Evolutionary conservation across 2,329 filamentous ascomycete genomes (phyloP), one percentile per base, ranked within the genome.

Genomic region (Verticillium isaacii): DNA sequence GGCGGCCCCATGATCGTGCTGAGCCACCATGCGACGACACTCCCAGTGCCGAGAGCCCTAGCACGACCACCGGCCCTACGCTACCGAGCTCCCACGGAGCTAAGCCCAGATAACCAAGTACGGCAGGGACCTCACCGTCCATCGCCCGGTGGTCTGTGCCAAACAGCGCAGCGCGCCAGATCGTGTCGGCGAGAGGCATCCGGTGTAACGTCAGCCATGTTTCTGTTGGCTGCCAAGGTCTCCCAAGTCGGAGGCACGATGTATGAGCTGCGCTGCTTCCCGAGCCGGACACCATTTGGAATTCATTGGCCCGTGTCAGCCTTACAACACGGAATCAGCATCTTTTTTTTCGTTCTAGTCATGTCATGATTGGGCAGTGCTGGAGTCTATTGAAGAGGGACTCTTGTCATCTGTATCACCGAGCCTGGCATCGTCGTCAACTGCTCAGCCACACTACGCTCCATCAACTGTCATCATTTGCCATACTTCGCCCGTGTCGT

Each of bases 201-300:
- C 17, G n/a, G 14, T 36, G 23, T 36, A 23, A 55, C 34, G 52
- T 19, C 61, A 11, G 57, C 61, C 41, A 62, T 62, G 25, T 60
- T 36, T 36, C 11, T 11, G 34, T 36, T 11, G 8, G 9, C 9
- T 14, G 17, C 39, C 39, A n/a, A 45, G 39, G 34, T 36, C 34
- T 11, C 34, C 9, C 9, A 1, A 3, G 34, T 36, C 14, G 9
- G 34, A 36, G 29, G 14, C 34, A 11, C 14, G 34, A 9, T 36
- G 34, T 36, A 2, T 36, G 34, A 36, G 9, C 34, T 36, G 34
- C 34, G 14, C 14, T 36, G 34, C 34, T 14, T 36, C 34, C 34
- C 34, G 34, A 9, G 34, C 34, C 34, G 34, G 37, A 41, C 19
- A 41, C 37, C 5, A 41, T 41, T 15, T n/a, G 37, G 37, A 41